Evolutionary conservation across 108 stramenopile genomes (phyloP).

Genomic region (Skeletonema grethae): DNA sequence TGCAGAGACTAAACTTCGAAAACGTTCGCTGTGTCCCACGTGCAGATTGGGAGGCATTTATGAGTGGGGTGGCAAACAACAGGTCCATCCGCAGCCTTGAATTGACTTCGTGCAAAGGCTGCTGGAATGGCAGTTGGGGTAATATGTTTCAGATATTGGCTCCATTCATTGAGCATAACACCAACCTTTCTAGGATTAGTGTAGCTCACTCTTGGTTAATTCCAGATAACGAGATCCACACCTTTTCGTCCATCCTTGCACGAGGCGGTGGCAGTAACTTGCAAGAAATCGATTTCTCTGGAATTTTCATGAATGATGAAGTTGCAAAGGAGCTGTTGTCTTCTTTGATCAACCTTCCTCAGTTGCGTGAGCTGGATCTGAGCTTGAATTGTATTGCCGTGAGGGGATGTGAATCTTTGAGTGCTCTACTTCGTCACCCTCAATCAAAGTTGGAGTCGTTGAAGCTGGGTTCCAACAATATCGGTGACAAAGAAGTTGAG

Average conservation of each 20-base stretch:
- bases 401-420: not conserved
- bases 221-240: not conserved
- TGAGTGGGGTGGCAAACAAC: not conserved
- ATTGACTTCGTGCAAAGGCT: not conserved
- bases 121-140: not conserved
- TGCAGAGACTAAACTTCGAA: not conserved
- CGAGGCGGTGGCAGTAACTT: conserved; percentile 92
- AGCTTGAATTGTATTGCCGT: not conserved
- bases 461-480: not conserved
- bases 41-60: not conserved
- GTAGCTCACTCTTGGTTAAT: not conserved
- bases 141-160: not conserved
- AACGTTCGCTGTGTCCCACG: not conserved
- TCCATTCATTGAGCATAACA: not conserved
- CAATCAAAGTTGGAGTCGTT: not conserved
- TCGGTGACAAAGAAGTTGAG: not conserved
- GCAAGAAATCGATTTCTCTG: conserved; percentile 74
- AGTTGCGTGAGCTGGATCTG: not conserved
- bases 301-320: not conserved
- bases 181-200: not conserved
- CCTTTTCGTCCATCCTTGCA: conserved; percentile 38
- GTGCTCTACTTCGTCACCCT: not conserved
- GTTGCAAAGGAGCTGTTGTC: not conserved
- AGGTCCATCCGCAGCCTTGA: not conserved
- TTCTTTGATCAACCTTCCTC: not conserved